A percentile compares a stretch with the other conserved stretches of the same genome.
These are phyloP conservation scores for Populus tremula DNA, from an alignment of 345 rosid species.

Conservation along the genomic window DNA sequence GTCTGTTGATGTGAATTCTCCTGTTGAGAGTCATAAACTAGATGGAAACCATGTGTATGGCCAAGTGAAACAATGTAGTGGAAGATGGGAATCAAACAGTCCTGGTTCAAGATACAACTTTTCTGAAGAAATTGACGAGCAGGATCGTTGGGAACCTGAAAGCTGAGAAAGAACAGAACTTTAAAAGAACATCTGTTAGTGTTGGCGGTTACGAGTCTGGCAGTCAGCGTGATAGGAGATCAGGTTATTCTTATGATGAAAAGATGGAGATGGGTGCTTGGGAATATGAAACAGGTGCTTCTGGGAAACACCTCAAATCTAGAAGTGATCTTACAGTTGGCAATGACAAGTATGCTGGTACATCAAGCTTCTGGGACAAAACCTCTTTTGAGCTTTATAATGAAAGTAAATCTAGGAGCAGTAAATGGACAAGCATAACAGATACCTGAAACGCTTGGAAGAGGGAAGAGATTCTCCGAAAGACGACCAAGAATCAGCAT, in stretches of 20 bases:
- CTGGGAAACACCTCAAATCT: background rate
- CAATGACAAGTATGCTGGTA: background rate
- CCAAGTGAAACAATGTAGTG: background rate
- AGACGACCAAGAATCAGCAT: too few relatives aligned
- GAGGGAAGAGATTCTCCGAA: too few relatives aligned
- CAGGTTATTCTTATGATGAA: background rate
- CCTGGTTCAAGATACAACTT: background rate
- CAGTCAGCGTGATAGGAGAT: background rate
- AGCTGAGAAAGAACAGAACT: constrained; percentile 6
- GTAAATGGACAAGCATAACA: background rate
- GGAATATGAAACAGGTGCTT: background rate
- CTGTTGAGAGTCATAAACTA: background rate
- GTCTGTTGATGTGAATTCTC: constrained; percentile 3
- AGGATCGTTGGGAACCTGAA: constrained; percentile 32
- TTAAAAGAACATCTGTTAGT: background rate
- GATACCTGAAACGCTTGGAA: too few relatives aligned
- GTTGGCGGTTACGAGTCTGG: background rate
- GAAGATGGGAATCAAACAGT: background rate
- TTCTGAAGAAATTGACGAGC: background rate
- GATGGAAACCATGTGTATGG: background rate
- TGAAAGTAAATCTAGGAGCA: background rate
- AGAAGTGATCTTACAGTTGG: background rate
- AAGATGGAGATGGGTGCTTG: background rate
- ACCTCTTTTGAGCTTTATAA: background rate
- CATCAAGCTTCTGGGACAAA: background rate